phyloP scores from a whole-genome alignment of 768 basidiomycete species.

The Daedalea quercina region DNA sequence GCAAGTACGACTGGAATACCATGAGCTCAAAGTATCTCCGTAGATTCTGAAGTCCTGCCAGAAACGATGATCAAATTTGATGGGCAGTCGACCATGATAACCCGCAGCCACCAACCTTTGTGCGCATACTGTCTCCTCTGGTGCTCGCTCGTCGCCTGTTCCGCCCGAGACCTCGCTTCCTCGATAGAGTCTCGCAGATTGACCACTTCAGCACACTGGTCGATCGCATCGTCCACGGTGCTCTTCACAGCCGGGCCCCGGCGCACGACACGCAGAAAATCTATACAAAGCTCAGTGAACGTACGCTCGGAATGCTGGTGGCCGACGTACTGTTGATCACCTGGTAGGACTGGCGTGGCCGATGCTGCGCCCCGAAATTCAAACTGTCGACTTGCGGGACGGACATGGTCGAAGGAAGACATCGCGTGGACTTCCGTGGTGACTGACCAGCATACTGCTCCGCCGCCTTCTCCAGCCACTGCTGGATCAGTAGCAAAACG shows the following conservation, averaged over 20 bases:
- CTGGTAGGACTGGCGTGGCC: constrained; percentile 63
- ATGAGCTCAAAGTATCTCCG: constrained; percentile 82
- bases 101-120: constrained; percentile 43
- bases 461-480: constrained; percentile 58
- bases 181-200: constrained; percentile 90
- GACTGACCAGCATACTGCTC: constrained; percentile 27
- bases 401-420: constrained; percentile 35
- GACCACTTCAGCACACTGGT: constrained; percentile 74
- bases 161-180: constrained; percentile 67
- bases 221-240: constrained; percentile 82
- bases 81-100: background rate
- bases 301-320: background rate
- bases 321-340: constrained; percentile 75
- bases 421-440: constrained; percentile 29
- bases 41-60: constrained; percentile 68
- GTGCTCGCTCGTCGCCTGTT: constrained; percentile 67
- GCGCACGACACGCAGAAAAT: constrained; percentile 78
- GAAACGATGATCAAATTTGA: background rate
- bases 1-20: constrained; percentile 86
- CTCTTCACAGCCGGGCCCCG: constrained; percentile 83
- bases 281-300: constrained; percentile 29
- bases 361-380: constrained; percentile 20
- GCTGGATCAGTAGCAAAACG: constrained; percentile 73
- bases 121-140: constrained; percentile 61
- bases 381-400: constrained; percentile 29